phyloP scores from a whole-genome alignment of 352 stramenopile species.

The Phytophthora rubi region DNA sequence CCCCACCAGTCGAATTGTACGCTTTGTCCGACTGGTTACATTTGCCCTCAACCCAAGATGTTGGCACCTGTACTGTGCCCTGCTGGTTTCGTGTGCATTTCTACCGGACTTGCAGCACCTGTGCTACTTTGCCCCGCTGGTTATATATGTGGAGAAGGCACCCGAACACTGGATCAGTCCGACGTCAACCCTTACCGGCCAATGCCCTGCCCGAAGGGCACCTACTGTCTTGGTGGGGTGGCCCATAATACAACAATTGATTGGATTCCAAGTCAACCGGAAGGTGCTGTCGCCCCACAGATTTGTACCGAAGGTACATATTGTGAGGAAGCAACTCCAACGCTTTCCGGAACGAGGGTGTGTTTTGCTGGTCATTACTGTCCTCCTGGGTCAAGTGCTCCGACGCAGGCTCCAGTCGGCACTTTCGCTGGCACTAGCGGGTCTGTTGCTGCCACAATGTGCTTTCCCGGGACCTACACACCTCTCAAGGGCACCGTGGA shows the following conservation, averaged over 20 bases:
- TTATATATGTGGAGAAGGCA: constrained; percentile 95
- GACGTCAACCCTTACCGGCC: constrained; percentile 81
- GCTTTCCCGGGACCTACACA: constrained; percentile 97
- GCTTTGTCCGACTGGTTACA: constrained; percentile 93
- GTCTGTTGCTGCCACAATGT: constrained; percentile 94
- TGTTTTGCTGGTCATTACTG: constrained; percentile 98
- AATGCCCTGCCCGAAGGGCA: constrained; percentile 89
- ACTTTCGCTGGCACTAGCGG: constrained; percentile 90
- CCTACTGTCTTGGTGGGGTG: constrained; percentile 96
- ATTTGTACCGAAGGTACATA: constrained; percentile 95
- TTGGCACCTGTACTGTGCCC: constrained; percentile 85
- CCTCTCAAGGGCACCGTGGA: constrained; percentile 86
- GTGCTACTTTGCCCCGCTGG: constrained; percentile 93
- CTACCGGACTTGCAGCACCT: constrained; percentile 90
- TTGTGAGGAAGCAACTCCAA: constrained; percentile 88
- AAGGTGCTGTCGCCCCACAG: constrained; percentile 90
- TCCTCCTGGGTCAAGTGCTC: constrained; percentile 86
- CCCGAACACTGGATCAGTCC: constrained; percentile 90
- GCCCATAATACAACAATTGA: constrained; percentile 91
- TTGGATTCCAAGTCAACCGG: constrained; percentile 89
- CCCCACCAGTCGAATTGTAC: constrained; percentile 91
- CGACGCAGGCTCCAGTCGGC: constrained; percentile 91
- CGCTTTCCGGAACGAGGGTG: constrained; percentile 75
- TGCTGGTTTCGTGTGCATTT: constrained; percentile 96
- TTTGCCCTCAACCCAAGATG: constrained; percentile 92